Evolutionary conservation across 176 grass and related monocot genomes (phyloP), one percentile per base, ranked within the genome.

Genomic region (sorghum (Sorghum bicolor)): DNA sequence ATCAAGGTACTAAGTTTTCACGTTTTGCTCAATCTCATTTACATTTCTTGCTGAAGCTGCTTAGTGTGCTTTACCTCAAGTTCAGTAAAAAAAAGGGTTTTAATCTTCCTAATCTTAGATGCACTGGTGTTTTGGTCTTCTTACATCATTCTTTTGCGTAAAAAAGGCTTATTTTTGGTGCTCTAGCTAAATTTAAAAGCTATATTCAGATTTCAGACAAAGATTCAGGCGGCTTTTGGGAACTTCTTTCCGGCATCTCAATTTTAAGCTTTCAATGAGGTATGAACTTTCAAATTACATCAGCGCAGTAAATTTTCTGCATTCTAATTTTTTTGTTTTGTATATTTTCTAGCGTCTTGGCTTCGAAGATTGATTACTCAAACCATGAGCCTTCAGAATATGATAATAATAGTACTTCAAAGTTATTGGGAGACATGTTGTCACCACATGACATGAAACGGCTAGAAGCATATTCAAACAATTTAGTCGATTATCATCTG

Each of bases 401-500:
- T 72, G 76, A 67, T 84, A 83, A 57, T 11, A 58, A 67, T 81
- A 68, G 37, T 60, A 68, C 41, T 10, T 69, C 58, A 6, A 93
- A 93, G 60, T 85, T 85, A 85, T 28, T 86, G 77, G 67, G 82
- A 32, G 74, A 94, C 8, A 50, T 90, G 76, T 69, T 98, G 76
- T 90, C 93, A 17, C 83, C 96, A 37, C 86, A 98, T 94, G 93
- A 98, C 76, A 92, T 95, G 93, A 93, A 98, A 73, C 84, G 96
- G 20, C 83, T 98, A 31, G 93, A 95, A 85, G 93, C 92, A 61
- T 98, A 98, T 84, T 95, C 93, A 9, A 93, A 95, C 87, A 95
- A 95, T 90, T 83, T 89, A 77, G 96, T 92, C 13, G 96, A 98
- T 79, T 98, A 92, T 85, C 96, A 93, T 80, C 83, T 98, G 96